Conservation (phyloP, 306 rosid species). For the Dalbergia cochinchinensis region DNA sequence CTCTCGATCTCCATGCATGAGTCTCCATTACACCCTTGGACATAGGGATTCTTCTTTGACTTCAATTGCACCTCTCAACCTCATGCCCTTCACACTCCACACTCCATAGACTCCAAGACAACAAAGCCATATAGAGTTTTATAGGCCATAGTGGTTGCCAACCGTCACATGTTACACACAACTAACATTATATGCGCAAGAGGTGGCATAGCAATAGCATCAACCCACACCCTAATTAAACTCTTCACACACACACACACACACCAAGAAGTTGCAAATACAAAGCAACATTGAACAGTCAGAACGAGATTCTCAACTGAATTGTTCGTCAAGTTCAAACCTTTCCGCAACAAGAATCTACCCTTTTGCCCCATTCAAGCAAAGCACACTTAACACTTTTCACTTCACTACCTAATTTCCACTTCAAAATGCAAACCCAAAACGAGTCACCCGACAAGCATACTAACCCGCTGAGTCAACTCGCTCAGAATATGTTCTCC, state of each 20-base stretch:
- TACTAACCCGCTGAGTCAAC: conserved; percentile 54
- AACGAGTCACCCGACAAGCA: conserved; percentile 28
- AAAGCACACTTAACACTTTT: conserved; percentile 4
- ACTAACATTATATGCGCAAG: conserved; percentile 21
- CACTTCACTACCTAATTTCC: not conserved
- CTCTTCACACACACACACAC: not conserved
- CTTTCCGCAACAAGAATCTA: conserved; percentile 1
- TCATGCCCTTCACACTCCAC: not conserved
- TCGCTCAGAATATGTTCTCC: conserved; percentile 65
- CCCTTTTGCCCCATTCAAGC: conserved; percentile 37
- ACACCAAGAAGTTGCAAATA: not conserved
- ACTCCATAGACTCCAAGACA: conserved; percentile 28
- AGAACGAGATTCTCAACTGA: not conserved
- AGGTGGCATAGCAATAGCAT: not conserved
- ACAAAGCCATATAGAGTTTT: conserved; percentile 35
- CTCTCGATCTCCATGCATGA: conserved; percentile 46
- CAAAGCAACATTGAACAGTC: not conserved
- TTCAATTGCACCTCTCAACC: conserved; percentile 24
- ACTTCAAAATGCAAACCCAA: conserved; percentile 47
- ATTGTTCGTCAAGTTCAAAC: conserved; percentile 34
- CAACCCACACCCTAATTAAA: not conserved
- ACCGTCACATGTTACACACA: conserved; percentile 3
- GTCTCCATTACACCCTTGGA: conserved; percentile 50
- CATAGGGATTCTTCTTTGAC: conserved; percentile 63
- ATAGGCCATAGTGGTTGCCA: not conserved